phyloP scores from a whole-genome alignment of 2,329 filamentous ascomycete species.

The Colletotrichum karsti region DNA sequence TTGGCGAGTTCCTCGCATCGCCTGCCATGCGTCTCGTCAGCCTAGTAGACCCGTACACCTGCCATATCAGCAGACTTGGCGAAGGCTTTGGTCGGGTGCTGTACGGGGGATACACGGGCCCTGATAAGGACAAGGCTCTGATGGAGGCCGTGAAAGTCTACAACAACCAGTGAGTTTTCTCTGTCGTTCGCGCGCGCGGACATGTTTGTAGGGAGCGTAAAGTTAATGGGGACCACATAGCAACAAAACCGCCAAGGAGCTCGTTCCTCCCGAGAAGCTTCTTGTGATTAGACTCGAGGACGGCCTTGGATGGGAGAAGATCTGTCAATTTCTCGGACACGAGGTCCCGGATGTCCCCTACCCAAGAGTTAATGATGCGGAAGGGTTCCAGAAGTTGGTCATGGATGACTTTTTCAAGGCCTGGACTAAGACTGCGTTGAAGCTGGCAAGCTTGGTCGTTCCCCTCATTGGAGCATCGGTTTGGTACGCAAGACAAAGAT shows the following conservation, averaged over 20 bases:
- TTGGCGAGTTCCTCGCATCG: conserved; percentile 11
- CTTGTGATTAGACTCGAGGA: conserved; percentile 41
- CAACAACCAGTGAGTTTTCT: not conserved
- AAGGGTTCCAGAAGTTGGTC: conserved; percentile 34
- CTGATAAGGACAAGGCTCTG: not conserved
- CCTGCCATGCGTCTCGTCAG: not conserved
- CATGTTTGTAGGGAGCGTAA: not conserved
- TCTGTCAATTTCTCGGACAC: conserved; percentile 41
- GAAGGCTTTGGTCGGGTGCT: not conserved
- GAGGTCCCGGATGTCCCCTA: conserved; percentile 38
- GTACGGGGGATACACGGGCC: not conserved
- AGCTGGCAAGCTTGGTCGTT: not conserved
- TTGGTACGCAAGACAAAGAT: not conserved
- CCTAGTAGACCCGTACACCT: conserved; percentile 2
- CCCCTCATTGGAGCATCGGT: not conserved
- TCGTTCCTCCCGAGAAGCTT: conserved; percentile 37
- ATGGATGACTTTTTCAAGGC: not conserved
- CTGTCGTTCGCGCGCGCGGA: not conserved
- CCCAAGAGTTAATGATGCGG: conserved; percentile 38
- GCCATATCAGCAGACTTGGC: not conserved
- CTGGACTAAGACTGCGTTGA: conserved; percentile 10
- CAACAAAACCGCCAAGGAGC: conserved; percentile 33
- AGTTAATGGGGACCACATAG: conserved; percentile 24
- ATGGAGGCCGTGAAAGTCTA: conserved; percentile 11
- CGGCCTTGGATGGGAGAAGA: conserved; percentile 44